Base-by-base conservation (phyloP, 768 basidiomycete species). In the Mycena sanguinolenta region DNA sequence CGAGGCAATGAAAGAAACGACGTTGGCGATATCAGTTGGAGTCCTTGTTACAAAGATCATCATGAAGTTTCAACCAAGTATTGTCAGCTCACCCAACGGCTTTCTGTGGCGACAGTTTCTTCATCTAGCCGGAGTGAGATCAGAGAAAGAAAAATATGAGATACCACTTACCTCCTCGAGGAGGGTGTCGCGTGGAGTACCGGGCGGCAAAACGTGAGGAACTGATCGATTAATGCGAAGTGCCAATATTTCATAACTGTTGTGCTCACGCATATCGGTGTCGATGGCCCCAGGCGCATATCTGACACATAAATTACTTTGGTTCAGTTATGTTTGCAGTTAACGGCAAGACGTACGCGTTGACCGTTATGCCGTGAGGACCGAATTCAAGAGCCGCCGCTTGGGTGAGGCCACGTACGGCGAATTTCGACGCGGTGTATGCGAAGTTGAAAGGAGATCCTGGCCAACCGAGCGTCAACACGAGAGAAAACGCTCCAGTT, bases 401-500 rank as follows among this genome's bases (percentile, higher is more conserved):
- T 39, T 73, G 72, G 7, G 65, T 67, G 5, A 73, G 55, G 3
- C 72, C 72, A 9, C 72, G 67, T 4, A 73, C 42, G 1, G 72
- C 80, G 49, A 80, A 81, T 63, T 82, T 82, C 16, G 76, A 75
- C 3, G 79, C 77, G 27, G 64, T 65, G 55, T 82, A 82, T 2
- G 78, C 64, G 3, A 28, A 25, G n/a, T 74, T 52, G 19, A 10
- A 73, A 23, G 27, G 63, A 30, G 57, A 66, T 70, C 34, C 67
- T 61, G 36, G 44, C 8, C 34, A 67, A 36, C 65, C 12, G 21
- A 12, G 28, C 66, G 59, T 65, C 49, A 27, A 68, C 30, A 21
- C 27, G 46, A 14, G 23, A 25, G 49, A 13, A 30, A 19, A 34
- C 10, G 32, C 32, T 10, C 2, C 16, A 21, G 9, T 23, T 19